These are phyloP conservation scores for Arabidopsis thaliana DNA, from an alignment of 345 rosid species.

Conservation along the genomic window TAIR10.1 NC_003070.9:11742501-11743000, in stretches of 20 bases:
- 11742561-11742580: conserved; percentile 89
- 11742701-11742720: conserved; percentile 75
- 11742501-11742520: conserved; percentile 98
- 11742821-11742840: conserved; percentile 18
- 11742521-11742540: conserved; percentile 94
- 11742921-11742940: conserved; percentile 86
- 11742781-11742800: conserved; percentile 13
- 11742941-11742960: conserved; percentile 87
- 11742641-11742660: not conserved
- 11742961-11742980: conserved; percentile 78
- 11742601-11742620: conserved; percentile 22
- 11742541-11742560: conserved; percentile 99
- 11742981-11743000: conserved; percentile 27
- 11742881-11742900: conserved; percentile 92
- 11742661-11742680: not conserved
- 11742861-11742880: conserved; percentile 74
- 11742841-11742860: not conserved
- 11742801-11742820: not conserved
- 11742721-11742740: conserved; percentile 92
- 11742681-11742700: conserved; percentile 17
- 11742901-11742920: conserved; percentile 96
- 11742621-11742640: conserved; percentile 20
- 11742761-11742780: conserved; percentile 76
- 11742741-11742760: conserved; percentile 94
- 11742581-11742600: not conserved